These are phyloP conservation scores for Inosperma sp. DNA, from an alignment of 768 basidiomycete genomes.

Conservation along the genomic window DNA sequence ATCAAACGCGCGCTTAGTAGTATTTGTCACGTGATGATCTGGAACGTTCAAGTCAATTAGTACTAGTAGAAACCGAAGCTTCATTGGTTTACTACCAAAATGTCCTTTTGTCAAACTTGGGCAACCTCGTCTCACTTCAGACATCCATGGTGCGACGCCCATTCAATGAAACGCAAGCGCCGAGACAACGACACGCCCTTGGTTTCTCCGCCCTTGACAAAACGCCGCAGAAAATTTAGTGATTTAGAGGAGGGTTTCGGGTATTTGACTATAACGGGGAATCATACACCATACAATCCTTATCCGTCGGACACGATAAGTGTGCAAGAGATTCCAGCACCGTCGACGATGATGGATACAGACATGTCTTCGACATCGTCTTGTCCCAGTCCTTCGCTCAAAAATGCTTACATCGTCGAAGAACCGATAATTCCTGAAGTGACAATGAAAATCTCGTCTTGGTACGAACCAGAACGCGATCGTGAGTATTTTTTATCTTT, in stretches of 20 bases:
- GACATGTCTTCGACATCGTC: slow-evolving; percentile 16
- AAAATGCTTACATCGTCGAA: slow-evolving; percentile 27
- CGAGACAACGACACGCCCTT: slow-evolving; percentile 17
- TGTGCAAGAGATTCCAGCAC: slow-evolving; percentile 8
- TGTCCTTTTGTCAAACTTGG: slow-evolving; percentile 26
- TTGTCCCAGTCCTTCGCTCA: slow-evolving; percentile 8
- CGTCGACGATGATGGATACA: slow-evolving; percentile 12
- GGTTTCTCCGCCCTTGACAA: slow-evolving; percentile 26
- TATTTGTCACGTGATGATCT: not conserved
- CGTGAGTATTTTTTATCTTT: slow-evolving; percentile 39
- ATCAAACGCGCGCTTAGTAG: not conserved
- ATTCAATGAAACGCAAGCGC: slow-evolving; percentile 40
- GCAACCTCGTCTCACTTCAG: slow-evolving; percentile 26
- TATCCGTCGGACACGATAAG: slow-evolving; percentile 11
- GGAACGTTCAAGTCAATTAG: not conserved
- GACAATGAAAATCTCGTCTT: slow-evolving; percentile 58
- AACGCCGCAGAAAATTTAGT: slow-evolving; percentile 43
- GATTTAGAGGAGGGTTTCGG: slow-evolving; percentile 56
- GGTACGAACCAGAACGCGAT: slow-evolving; percentile 69
- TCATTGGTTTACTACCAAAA: slow-evolving; percentile 2
- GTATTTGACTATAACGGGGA: slow-evolving; percentile 37
- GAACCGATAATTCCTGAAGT: slow-evolving; percentile 46
- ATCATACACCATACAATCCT: slow-evolving; percentile 13
- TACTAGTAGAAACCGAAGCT: not conserved
- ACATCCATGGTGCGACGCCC: slow-evolving; percentile 42